A percentile compares a stretch with the other conserved stretches of the same genome.
These are phyloP conservation scores for Corymbia calophylla DNA, from an alignment of 441 rosid species.

Conservation along the genomic window DNA sequence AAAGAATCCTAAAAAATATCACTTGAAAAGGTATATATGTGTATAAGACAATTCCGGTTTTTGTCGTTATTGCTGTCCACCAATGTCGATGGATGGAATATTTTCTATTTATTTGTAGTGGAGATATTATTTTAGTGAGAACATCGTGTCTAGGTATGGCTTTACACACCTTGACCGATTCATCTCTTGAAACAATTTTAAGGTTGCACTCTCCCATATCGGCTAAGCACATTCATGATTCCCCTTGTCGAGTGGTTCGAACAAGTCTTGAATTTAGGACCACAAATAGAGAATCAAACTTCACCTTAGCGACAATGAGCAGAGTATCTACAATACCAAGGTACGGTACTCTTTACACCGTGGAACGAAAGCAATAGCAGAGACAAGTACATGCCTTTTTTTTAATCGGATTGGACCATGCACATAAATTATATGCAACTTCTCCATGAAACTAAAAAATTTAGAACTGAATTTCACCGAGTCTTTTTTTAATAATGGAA, in stretches of 20 bases:
- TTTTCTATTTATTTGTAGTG: neutral
- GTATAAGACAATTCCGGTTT: neutral
- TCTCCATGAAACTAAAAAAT: neutral
- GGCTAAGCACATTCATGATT: neutral
- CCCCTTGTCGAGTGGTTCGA: neutral
- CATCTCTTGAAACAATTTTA: neutral
- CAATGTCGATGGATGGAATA: neutral
- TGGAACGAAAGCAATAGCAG: neutral
- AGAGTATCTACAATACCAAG: neutral
- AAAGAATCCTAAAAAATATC: neutral
- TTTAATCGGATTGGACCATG: neutral
- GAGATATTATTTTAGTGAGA: neutral
- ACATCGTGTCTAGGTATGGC: rapidly evolving
- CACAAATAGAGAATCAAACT: neutral
- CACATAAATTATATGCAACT: neutral
- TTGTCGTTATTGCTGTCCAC: neutral
- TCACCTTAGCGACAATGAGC: neutral
- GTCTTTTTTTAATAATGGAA: neutral
- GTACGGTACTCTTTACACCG: neutral
- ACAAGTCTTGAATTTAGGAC: neutral
- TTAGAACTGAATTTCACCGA: neutral
- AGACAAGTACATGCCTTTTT: neutral
- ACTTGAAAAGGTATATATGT: neutral
- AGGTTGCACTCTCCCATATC: neutral
- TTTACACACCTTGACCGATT: neutral